Conservation (phyloP, 2,329 filamentous ascomycete genomes). For the Fusarium kyushuense region DNA sequence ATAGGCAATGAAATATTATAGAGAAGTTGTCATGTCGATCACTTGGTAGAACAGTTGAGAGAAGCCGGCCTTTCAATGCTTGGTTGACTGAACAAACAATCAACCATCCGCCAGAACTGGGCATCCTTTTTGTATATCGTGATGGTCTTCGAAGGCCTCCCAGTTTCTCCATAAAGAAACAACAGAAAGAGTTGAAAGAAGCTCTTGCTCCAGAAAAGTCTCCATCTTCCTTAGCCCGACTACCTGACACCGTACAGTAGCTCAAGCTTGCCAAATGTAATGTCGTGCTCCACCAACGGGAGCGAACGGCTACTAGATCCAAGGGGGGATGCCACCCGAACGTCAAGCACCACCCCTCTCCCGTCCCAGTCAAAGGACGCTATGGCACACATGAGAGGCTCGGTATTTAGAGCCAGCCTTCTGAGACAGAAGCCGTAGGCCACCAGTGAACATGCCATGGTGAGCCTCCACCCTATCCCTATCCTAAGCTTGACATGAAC, state of each 20-base stretch:
- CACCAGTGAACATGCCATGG: conserved; percentile 37
- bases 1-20: conserved; percentile 36
- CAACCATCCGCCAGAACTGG: conserved; percentile 30
- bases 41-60: conserved; percentile 40
- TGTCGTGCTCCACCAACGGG: conserved; percentile 44
- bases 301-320: conserved; percentile 47
- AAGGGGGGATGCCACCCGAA: conserved; percentile 35
- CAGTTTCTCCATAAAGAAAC: conserved; percentile 34
- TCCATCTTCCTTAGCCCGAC: conserved; percentile 34
- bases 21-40: conserved; percentile 40
- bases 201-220: conserved; percentile 40
- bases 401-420: conserved; percentile 40
- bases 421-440: conserved; percentile 31
- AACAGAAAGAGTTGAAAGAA: conserved; percentile 26
- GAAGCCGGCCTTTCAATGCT: conserved; percentile 48
- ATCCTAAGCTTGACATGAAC: conserved; percentile 42
- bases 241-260: conserved; percentile 16
- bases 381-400: conserved; percentile 36
- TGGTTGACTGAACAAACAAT: conserved; percentile 35
- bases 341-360: conserved; percentile 30
- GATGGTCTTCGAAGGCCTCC: conserved; percentile 47
- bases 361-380: not conserved
- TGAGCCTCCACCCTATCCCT: conserved; percentile 45
- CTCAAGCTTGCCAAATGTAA: conserved; percentile 28
- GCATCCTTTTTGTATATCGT: conserved; percentile 51